Percentiles rank a stretch among this genome's conserved stretches.
These are phyloP conservation scores for Lipomyces chichibuensis DNA, from an alignment of 805 yeast genomes.

Conservation along the genomic window DNA sequence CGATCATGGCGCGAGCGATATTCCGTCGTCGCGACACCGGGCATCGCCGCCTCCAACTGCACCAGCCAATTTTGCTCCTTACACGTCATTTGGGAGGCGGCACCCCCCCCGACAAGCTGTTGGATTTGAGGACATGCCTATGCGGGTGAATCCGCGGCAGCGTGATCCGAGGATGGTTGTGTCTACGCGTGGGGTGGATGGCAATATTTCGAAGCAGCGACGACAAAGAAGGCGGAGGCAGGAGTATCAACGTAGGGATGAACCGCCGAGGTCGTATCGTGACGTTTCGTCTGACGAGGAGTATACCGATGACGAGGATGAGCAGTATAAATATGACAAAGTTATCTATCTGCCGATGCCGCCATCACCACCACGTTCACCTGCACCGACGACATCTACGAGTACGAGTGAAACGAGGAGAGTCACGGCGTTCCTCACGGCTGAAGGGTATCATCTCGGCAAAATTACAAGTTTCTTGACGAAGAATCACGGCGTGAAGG, in stretches of 20 bases:
- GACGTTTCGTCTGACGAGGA: not conserved
- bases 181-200: constrained; percentile 2
- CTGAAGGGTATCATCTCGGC: constrained; percentile 75
- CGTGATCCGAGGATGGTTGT: constrained; percentile 19
- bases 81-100: constrained; percentile 1
- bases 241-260: not conserved
- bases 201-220: constrained; percentile 2
- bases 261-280: not conserved
- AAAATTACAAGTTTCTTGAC: constrained; percentile 66
- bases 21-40: constrained; percentile 76
- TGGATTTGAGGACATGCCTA: constrained; percentile 18
- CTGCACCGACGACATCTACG: not conserved
- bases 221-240: constrained; percentile 3
- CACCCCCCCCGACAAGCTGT: not conserved
- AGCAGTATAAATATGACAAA: constrained; percentile 2
- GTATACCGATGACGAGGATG: not conserved
- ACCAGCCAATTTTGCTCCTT: constrained; percentile 12
- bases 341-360: constrained; percentile 11
- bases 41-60: constrained; percentile 40
- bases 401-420: constrained; percentile 44
- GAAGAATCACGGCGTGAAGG: constrained; percentile 76
- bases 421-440: constrained; percentile 88
- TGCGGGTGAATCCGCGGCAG: constrained; percentile 7
- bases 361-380: constrained; percentile 1
- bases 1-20: constrained; percentile 66